Evolutionary conservation across 495 filamentous ascomycete genomes (phyloP).

Genomic region (Hypoxylon crocopeplum): DNA sequence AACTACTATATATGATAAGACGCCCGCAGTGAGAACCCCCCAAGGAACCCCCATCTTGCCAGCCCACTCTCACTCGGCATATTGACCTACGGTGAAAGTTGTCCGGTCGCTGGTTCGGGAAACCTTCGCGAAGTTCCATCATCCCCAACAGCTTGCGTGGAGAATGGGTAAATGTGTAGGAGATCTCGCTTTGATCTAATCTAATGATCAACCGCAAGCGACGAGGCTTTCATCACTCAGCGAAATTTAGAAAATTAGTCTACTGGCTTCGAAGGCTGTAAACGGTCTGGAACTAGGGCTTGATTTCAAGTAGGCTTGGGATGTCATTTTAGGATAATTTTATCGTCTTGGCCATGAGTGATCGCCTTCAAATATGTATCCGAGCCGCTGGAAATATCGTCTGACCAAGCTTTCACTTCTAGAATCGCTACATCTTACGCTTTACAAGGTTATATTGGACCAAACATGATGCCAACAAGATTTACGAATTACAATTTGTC

Average conservation of each 20-base stretch:
- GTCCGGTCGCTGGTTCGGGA: constrained; percentile 29
- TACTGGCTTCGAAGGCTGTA: background rate
- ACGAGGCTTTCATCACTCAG: background rate
- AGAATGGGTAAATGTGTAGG: constrained; percentile 10
- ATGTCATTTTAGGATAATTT: no score
- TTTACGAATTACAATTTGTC: no score
- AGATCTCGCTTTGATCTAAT: background rate
- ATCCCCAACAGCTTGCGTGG: background rate
- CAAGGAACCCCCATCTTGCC: constrained; percentile 26
- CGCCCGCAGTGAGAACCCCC: constrained; percentile 9
- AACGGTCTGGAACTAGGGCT: background rate
- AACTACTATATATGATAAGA: constrained; percentile 34
- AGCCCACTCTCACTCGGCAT: constrained; percentile 14
- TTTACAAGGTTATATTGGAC: no score
- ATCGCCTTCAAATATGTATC: no score
- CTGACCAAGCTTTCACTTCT: no score
- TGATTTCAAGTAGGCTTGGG: background rate
- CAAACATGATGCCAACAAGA: no score
- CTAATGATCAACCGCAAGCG: constrained; percentile 16
- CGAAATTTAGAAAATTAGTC: background rate
- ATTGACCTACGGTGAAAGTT: constrained; percentile 17
- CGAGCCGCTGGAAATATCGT: no score
- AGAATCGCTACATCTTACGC: no score
- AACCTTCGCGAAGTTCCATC: constrained; percentile 19
- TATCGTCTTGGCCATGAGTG: no score